phyloP scores from a whole-genome alignment of 2,329 filamentous ascomycete genomes.

The Botrytis elliptica region DNA sequence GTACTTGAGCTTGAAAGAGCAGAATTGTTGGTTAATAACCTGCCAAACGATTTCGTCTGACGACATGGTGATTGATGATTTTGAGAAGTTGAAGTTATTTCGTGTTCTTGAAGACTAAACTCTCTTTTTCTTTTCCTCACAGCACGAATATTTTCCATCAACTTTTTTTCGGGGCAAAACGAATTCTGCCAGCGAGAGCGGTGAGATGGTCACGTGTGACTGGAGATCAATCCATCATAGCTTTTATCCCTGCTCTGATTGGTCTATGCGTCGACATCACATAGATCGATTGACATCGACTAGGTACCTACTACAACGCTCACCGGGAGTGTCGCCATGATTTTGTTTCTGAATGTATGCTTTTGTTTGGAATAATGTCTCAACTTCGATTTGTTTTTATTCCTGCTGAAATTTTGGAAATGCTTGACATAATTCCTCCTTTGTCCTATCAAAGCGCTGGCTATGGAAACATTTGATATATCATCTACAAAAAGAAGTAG shows the following conservation, averaged over 20 bases:
- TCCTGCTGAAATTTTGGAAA: background rate
- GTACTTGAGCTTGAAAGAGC: constrained; percentile 90
- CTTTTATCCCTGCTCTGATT: constrained; percentile 5
- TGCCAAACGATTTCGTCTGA: constrained; percentile 98
- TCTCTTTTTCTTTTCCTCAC: constrained; percentile 1
- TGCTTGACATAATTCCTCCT: too few relatives aligned
- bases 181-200: constrained; percentile 1
- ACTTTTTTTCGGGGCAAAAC: constrained; percentile 17
- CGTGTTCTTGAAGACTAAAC: background rate
- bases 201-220: background rate
- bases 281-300: too few relatives aligned
- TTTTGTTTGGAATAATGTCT: too few relatives aligned
- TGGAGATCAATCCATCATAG: background rate
- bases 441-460: background rate
- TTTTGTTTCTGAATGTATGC: too few relatives aligned
- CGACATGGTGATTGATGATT: constrained; percentile 56
- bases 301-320: background rate
- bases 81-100: background rate
- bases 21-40: constrained; percentile 93
- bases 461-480: too few relatives aligned
- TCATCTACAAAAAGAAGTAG: too few relatives aligned
- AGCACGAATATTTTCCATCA: constrained; percentile 19
- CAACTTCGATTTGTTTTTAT: background rate
- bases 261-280: background rate
- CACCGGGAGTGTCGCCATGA: background rate